Evolutionary conservation across 2,329 filamentous ascomycete species (phyloP), one percentile per base, ranked within the genome.

Genomic region (Verticillium nonalfalfae): DNA sequence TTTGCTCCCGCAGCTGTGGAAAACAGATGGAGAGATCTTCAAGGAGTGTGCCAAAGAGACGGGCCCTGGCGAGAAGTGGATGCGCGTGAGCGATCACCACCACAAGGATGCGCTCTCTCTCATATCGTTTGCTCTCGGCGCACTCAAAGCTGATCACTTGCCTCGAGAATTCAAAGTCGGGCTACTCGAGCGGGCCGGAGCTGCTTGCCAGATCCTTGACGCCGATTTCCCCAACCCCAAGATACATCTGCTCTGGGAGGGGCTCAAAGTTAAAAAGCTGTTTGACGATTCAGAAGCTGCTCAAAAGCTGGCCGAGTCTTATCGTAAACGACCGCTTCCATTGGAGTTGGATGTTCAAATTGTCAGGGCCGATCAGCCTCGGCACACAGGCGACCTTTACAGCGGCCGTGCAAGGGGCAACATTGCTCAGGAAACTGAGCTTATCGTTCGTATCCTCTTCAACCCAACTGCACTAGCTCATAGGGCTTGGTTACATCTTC

Each of bases 391-490:
- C 18, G 14, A 11, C 21, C 38, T 39, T 4, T 58, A 58, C 38
- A 14, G 5, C n/a, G 38, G 36, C 9, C 4, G 57, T 5, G 13
- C 7, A 4, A 7, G 18, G 9, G 45, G n/a, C 6, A 50, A 26
- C 18, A 26, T 11, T 4, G 11, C 45, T 21, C 54, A 58, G 3
- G 54, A 57, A 31, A 26, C 38, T 1, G 33, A 34, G 4, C 45
- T 60, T 2, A 7, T 40, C 6, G 40, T 67, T 33, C 62, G 64
- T 1, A 31, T 69, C 34, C 57, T 34, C 4, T 2, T 69, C 31
- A 65, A 68, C 4, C 59, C 66, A 0, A 18, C 60, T 14, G 38
- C 63, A 1, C 63, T 69, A 1, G 39, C 61, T 14, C 68, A 69
- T 15, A 59, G 63, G 14, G 66, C 66, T 0, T 21, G 56, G 33